Evolutionary conservation across 331 rosid genomes (phyloP), one percentile per base, ranked within the genome.

Genomic region (Telfairia occidentalis): DNA sequence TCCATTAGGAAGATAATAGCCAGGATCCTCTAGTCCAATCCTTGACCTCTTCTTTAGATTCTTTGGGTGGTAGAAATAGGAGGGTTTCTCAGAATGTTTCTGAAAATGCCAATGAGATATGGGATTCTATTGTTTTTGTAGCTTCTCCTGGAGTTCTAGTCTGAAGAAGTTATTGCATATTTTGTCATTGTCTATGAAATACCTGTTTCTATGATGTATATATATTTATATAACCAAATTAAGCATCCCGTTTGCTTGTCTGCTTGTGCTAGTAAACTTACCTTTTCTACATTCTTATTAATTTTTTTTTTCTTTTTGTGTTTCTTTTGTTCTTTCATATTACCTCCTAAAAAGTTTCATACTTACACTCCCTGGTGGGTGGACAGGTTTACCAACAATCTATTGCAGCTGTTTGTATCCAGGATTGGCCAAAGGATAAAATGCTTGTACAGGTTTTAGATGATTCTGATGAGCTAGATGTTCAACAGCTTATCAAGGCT

Each of bases 351-450:
- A 69, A 29, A 48, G 72, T 54, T 24, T 37, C 82, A 78, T 57
- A 46, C 83, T 75, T 82, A 59, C 54, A 73, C 54, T 38, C 30
- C 34, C 21, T 70, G 63, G 46, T 74, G 83, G 84, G 24, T 77
- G 43, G 19, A 35, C 85, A 95, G 98, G 98, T 95, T 66, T 95
- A 95, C 85, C 98, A 95, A 40, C 98, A 95, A 81, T 95, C 98
- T 8, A 95, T 95, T 84, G 97, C 89, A 11, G 95, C 98, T 9
- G 96, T 90, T 69, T 90, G 98, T 81, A 74, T 95, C 79, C 80
- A 80, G 88, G 98, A 95, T 73, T 95, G 98, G 98, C 98, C 98
- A 23, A 95, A 80, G 83, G 93, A 90, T 82, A 90, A 86, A 87
- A 90, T 95, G 92, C 98, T 95, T 71, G 84, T 91, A 42, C 98